Evolutionary conservation across 176 grass and related monocot genomes (phyloP).

Genomic region (Luzula sylvatica): DNA sequence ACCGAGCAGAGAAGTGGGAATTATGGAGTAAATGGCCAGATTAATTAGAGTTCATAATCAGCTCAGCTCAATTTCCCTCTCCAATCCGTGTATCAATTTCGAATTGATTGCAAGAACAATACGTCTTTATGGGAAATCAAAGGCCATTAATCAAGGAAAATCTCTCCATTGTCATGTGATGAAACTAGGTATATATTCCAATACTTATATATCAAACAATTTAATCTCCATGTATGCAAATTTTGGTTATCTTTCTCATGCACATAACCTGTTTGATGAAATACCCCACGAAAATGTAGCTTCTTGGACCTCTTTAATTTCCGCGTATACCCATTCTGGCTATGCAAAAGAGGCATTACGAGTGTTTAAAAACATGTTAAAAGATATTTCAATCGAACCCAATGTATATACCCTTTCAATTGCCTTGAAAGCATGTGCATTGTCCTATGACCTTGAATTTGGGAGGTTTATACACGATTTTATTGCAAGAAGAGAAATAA

Average conservation of each 20-base stretch:
- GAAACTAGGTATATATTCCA: slow-evolving; percentile 10
- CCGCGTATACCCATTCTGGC: slow-evolving; percentile 4
- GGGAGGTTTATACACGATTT: slow-evolving; percentile 20
- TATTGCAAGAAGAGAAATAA: background rate
- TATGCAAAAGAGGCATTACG: slow-evolving; percentile 14
- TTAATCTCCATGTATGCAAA: slow-evolving; percentile 15
- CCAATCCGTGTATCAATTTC: background rate
- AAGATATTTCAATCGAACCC: slow-evolving; percentile 9
- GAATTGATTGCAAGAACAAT: slow-evolving; percentile 9
- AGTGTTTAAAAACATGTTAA: slow-evolving; percentile 18
- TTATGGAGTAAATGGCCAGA: background rate
- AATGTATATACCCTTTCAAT: slow-evolving; percentile 23
- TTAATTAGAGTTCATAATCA: slow-evolving; percentile 1
- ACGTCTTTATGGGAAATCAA: background rate
- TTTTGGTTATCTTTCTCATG: background rate
- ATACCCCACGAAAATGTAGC: slow-evolving; percentile 26
- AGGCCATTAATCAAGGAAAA: slow-evolving; percentile 4
- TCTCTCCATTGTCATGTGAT: slow-evolving; percentile 16
- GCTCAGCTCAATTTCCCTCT: background rate
- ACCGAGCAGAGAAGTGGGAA: background rate
- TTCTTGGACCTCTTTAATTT: slow-evolving; percentile 31
- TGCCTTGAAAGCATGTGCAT: slow-evolving; percentile 23
- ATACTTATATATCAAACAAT: slow-evolving; percentile 16
- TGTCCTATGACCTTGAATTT: slow-evolving; percentile 18
- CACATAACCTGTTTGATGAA: slow-evolving; percentile 17